A percentile compares a stretch with the other conserved stretches of the same genome.
Evolutionary conservation across 2,329 filamentous ascomycete species (phyloP).

Genomic region (Colletotrichum lindemuthianum): DNA sequence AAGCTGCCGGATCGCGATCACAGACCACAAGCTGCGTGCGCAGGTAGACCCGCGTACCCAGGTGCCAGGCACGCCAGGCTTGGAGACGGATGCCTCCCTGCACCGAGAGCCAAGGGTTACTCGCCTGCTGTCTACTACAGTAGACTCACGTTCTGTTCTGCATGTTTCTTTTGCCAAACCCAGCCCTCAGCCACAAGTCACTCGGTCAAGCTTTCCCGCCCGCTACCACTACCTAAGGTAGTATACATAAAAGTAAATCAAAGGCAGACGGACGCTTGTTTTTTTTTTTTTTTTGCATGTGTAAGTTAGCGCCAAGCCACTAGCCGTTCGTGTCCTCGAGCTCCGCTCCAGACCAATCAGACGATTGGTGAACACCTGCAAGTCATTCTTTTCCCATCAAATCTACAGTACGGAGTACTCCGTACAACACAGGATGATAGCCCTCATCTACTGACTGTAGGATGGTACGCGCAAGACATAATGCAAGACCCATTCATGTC

Average conservation of each 20-base stretch:
- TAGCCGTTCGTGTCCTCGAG: slow-evolving; percentile 17
- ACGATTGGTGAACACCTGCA: slow-evolving; percentile 5
- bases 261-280: too few relatives aligned
- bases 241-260: too few relatives aligned
- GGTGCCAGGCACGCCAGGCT: too few relatives aligned
- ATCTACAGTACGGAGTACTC: slow-evolving; percentile 18
- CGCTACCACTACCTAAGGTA: too few relatives aligned
- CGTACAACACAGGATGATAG: slow-evolving; percentile 1
- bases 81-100: neutral
- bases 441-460: neutral
- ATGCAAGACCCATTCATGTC: slow-evolving; percentile 8
- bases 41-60: neutral
- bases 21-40: neutral
- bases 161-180: too few relatives aligned
- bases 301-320: slow-evolving; percentile 28
- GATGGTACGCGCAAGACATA: neutral
- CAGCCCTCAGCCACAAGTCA: too few relatives aligned
- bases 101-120: too few relatives aligned
- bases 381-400: slow-evolving; percentile 14
- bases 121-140: too few relatives aligned
- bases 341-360: slow-evolving; percentile 21
- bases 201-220: too few relatives aligned
- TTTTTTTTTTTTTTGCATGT: too few relatives aligned
- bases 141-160: too few relatives aligned
- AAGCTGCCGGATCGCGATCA: slow-evolving; percentile 3